These are phyloP conservation scores for Ganoderma lucidum DNA, from an alignment of 1,284 basidiomycete species.

Conservation along the genomic window DNA sequence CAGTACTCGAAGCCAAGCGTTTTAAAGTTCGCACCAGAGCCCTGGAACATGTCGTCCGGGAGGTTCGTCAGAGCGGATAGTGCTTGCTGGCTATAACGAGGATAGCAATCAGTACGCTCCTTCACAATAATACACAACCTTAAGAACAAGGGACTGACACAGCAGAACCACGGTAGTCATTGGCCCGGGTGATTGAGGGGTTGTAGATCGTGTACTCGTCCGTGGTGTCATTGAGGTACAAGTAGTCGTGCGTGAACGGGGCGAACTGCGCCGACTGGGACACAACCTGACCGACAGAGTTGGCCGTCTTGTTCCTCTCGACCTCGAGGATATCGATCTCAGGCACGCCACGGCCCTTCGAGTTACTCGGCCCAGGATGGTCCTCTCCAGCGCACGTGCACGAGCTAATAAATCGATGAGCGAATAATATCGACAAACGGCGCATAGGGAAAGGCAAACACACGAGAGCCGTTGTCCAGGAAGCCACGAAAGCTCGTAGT, in stretches of 20 bases:
- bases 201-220: slow-evolving; percentile 56
- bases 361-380: slow-evolving; percentile 80
- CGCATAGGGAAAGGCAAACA: slow-evolving; percentile 21
- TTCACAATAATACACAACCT: not conserved
- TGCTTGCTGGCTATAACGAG: slow-evolving; percentile 56
- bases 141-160: slow-evolving; percentile 34
- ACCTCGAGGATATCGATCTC: slow-evolving; percentile 90
- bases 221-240: slow-evolving; percentile 51
- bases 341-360: slow-evolving; percentile 80
- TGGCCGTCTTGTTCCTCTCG: slow-evolving; percentile 59
- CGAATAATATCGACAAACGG: not conserved
- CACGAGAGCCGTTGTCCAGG: slow-evolving; percentile 57
- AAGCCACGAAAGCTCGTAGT: slow-evolving; percentile 54
- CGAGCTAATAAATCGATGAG: slow-evolving; percentile 37
- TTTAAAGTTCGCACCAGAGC: slow-evolving; percentile 54
- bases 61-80: slow-evolving; percentile 59
- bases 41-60: slow-evolving; percentile 63
- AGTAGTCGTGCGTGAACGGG: slow-evolving; percentile 68
- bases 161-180: slow-evolving; percentile 43
- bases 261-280: slow-evolving; percentile 72
- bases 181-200: slow-evolving; percentile 42
- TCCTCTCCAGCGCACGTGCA: slow-evolving; percentile 86
- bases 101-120: not conserved
- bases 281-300: slow-evolving; percentile 57
- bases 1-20: slow-evolving; percentile 73